Evolutionary conservation across 805 yeast species (phyloP).

Genomic region (Saccharomycopsis fodiens): DNA sequence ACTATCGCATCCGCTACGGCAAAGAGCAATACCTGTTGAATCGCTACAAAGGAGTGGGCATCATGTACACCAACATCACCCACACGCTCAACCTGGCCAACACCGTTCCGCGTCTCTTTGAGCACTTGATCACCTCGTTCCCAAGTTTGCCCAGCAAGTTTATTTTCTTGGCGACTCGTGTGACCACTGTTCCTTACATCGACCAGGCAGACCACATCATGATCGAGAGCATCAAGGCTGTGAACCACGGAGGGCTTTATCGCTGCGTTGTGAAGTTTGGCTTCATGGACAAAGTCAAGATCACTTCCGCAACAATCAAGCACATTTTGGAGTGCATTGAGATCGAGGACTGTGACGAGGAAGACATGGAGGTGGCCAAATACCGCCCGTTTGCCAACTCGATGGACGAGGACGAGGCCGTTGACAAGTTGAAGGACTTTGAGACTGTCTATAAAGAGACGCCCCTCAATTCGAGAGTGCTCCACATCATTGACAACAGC

Average conservation of each 20-base stretch:
- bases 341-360: constrained; percentile 15
- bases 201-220: constrained; percentile 33
- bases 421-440: background rate
- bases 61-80: constrained; percentile 21
- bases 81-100: constrained; percentile 35
- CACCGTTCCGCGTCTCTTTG: constrained; percentile 33
- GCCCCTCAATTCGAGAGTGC: constrained; percentile 22
- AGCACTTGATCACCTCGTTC: constrained; percentile 29
- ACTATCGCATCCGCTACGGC: constrained; percentile 3
- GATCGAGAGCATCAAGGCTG: constrained; percentile 31
- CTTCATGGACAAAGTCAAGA: constrained; percentile 34
- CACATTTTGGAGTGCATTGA: constrained; percentile 20
- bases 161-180: constrained; percentile 36
- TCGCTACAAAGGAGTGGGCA: constrained; percentile 15
- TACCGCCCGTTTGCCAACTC: constrained; percentile 5
- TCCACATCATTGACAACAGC: constrained; percentile 26
- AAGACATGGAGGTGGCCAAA: constrained; percentile 18
- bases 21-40: constrained; percentile 2
- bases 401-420: constrained; percentile 9
- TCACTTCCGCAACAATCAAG: constrained; percentile 23
- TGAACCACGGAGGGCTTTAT: constrained; percentile 36
- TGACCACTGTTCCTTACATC: constrained; percentile 37
- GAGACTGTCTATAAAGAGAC: background rate
- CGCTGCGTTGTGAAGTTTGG: constrained; percentile 43
- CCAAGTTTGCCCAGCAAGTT: constrained; percentile 37